Base-by-base conservation (phyloP, 352 stramenopile genomes). In the Phytophthora citricola region DNA sequence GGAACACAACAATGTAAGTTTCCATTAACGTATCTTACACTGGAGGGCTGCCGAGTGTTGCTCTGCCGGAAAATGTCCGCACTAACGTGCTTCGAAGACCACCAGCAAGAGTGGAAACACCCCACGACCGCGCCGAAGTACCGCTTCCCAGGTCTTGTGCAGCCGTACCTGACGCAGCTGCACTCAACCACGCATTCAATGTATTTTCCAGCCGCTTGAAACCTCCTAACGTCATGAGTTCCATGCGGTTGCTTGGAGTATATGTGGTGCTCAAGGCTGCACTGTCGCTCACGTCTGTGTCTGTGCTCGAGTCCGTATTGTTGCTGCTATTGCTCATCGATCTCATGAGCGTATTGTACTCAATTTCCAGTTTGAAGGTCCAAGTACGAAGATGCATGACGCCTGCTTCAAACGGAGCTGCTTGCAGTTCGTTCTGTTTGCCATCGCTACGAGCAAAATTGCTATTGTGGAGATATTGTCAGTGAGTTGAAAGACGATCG, bases 381-480 rank as follows among this genome's bases (percentile, higher is more conserved):
- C 77, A 90, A 3, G 74, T 72, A 2, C 79, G 81, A 5, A 89
- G 65, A 49, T 69, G 70, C 46, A 78, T 71, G 27, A 78, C 76
- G 8, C 59, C 77, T 48, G 83, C 81, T 29, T 89, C 81, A 34
- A 90, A 76, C 27, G 83, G 77, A 26, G 65, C 63, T 12, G 66
- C 76, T 15, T 64, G 58, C 17, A 76, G 66, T 27, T 84, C 75
- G 15, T 77, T 88, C 52, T 66, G 75, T 60, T 85, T 87, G 40
- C 56, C 67, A 32, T 70, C 81, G 46, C 75, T 74, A 8, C 51
- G 39, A 11, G 55, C 65, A 5, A 86, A 63, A 17, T 70, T 69
- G 20, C 66, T 73, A 6, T 14, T n/a, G 43, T 22, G 32, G 20
- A 22, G 38, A 50, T 10, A 24, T 12, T 45, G 40, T 48, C 24